Evolutionary conservation across 208 protist genomes (phyloP).

Genomic region (Angomonas desouzai): DNA sequence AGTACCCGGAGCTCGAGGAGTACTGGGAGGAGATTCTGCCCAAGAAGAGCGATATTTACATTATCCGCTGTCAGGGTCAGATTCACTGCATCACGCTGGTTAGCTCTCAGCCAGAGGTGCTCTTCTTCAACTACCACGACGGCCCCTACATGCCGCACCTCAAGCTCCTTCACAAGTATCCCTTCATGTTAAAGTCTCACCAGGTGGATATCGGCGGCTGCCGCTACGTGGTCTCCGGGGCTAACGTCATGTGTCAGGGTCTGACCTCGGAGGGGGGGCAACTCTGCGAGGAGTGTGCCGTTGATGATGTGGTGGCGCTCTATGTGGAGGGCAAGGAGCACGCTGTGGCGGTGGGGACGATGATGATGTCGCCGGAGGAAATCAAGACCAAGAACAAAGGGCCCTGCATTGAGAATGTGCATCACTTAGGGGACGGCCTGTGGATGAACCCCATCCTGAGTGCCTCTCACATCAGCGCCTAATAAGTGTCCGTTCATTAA

Average conservation of each 20-base stretch:
- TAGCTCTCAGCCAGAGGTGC: conserved; percentile 88
- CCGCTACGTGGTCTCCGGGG: conserved; percentile 95
- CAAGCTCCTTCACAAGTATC: conserved; percentile 96
- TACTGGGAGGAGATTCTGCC: conserved; percentile 94
- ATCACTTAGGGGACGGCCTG: conserved; percentile 96
- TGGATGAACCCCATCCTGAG: conserved; percentile 92
- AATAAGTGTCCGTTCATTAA: too few species aligned
- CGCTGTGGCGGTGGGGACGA: conserved; percentile 91
- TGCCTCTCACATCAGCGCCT: conserved; percentile 73
- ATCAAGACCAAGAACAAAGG: conserved; percentile 91
- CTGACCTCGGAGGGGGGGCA: conserved; percentile 93
- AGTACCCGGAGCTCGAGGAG: conserved; percentile 80
- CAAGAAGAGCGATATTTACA: conserved; percentile 88
- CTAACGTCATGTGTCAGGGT: conserved; percentile 97
- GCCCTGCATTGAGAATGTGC: conserved; percentile 95
- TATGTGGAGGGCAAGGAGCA: conserved; percentile 97
- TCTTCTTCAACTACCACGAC: conserved; percentile 96
- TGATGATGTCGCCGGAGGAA: conserved; percentile 90
- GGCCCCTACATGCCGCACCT: conserved; percentile 95
- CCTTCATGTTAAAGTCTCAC: conserved; percentile 92
- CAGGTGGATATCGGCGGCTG: conserved; percentile 98
- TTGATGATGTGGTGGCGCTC: conserved; percentile 74
- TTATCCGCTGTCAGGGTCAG: conserved; percentile 92
- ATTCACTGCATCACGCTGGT: conserved; percentile 91
- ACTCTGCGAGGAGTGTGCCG: conserved; percentile 50